Conservation (phyloP, 345 rosid species). For the Hypericum androsaemum region DNA sequence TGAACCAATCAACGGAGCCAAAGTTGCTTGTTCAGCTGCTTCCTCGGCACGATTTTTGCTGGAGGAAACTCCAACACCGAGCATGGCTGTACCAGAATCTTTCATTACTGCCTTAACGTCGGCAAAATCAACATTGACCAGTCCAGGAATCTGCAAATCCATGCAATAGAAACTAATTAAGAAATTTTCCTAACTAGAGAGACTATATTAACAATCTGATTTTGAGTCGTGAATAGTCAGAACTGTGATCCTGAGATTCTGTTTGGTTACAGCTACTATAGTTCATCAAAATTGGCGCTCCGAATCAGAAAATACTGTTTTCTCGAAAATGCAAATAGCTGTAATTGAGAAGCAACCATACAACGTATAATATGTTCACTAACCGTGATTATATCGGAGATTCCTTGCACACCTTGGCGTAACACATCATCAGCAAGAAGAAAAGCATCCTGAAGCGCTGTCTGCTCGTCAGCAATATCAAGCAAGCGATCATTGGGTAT, state of each 20-base stretch:
- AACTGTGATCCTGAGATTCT: too few species aligned
- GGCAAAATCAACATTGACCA: constrained; percentile 96
- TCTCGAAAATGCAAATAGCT: too few species aligned
- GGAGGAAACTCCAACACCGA: constrained; percentile 95
- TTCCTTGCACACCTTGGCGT: constrained; percentile 99
- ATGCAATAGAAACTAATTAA: not conserved
- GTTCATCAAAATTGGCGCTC: too few species aligned
- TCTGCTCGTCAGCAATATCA: constrained; percentile 97
- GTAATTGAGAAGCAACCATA: too few species aligned
- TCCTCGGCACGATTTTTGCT: constrained; percentile 98
- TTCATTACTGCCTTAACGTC: constrained; percentile 96
- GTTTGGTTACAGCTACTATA: too few species aligned
- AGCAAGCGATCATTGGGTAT: constrained; percentile 95
- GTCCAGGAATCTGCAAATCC: constrained; percentile 74
- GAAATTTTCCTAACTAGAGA: not conserved
- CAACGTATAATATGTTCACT: constrained; percentile 15
- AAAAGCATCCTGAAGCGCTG: constrained; percentile 93
- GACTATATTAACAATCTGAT: too few species aligned
- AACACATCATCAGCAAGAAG: constrained; percentile 97
- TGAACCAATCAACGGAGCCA: constrained; percentile 93
- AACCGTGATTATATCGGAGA: constrained; percentile 92
- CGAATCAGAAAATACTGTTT: too few species aligned
- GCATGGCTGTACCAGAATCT: constrained; percentile 98
- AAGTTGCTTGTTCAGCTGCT: constrained; percentile 96
- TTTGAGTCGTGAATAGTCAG: too few species aligned